Percentiles rank a stretch among this genome's conserved stretches.
Conservation (phyloP, 2,329 filamentous ascomycete genomes). For the Didymosphaeria variabile region DNA sequence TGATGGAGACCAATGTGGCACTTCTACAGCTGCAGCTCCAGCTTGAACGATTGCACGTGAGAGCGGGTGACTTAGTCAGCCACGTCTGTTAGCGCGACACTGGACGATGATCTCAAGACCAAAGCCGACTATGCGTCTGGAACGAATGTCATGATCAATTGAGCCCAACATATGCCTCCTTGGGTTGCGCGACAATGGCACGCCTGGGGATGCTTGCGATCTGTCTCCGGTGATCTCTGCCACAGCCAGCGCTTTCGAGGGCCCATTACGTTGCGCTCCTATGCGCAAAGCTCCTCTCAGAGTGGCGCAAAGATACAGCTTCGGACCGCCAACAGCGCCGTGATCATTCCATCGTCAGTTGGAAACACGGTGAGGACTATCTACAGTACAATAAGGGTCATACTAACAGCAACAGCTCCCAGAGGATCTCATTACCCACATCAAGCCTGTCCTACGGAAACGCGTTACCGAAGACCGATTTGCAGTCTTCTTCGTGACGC, state of each 20-base stretch:
- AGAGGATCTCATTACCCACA: conserved; percentile 33
- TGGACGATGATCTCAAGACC: conserved; percentile 12
- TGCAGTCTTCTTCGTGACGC: conserved; percentile 44
- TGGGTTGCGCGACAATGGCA: conserved; percentile 40
- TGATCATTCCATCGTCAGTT: conserved; percentile 40
- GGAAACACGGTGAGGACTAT: conserved; percentile 28
- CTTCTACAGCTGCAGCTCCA: not conserved
- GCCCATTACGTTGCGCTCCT: conserved; percentile 20
- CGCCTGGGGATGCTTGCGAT: conserved; percentile 28
- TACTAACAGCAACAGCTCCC: conserved; percentile 30
- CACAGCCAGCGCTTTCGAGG: conserved; percentile 8
- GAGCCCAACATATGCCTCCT: conserved; percentile 41
- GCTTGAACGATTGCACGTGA: not conserved
- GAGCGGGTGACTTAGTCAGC: conserved; percentile 5
- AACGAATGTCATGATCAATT: conserved; percentile 32
- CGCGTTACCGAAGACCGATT: conserved; percentile 24
- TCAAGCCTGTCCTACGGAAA: conserved; percentile 25
- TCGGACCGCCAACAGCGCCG: conserved; percentile 29
- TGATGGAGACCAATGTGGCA: not conserved
- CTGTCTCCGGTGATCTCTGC: conserved; percentile 16
- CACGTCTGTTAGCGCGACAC: not conserved
- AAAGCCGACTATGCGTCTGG: not conserved
- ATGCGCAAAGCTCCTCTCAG: conserved; percentile 13
- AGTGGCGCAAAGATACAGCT: conserved; percentile 7
- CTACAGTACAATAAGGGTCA: not conserved